These are phyloP conservation scores for Candida tammaniensis DNA, from an alignment of 805 yeast species.

Conservation along the genomic window DNA sequence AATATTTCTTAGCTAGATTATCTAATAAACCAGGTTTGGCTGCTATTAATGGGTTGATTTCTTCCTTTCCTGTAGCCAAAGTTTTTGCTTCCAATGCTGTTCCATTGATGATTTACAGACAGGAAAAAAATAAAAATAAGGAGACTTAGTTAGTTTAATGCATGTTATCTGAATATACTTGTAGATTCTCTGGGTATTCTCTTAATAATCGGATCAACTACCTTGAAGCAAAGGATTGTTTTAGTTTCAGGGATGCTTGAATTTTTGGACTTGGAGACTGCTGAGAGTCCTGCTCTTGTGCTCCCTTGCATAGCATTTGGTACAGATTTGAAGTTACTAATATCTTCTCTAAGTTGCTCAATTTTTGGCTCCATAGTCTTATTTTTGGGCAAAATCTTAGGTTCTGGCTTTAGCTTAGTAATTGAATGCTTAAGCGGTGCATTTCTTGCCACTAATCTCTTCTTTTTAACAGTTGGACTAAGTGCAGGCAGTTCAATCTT, in stretches of 20 bases:
- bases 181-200: constrained; percentile 8
- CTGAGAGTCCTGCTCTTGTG: constrained; percentile 5
- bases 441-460: constrained; percentile 1
- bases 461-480: constrained; percentile 1
- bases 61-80: constrained; percentile 57
- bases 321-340: no score
- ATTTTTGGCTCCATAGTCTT: background rate
- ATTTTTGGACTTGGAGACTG: background rate
- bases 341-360: no score
- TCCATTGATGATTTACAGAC: constrained; percentile 50
- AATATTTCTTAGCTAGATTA: constrained; percentile 50
- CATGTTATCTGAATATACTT: constrained; percentile 1
- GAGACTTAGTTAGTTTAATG: background rate
- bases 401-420: background rate
- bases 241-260: background rate
- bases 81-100: constrained; percentile 60
- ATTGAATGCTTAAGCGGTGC: constrained; percentile 3
- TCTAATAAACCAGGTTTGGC: constrained; percentile 55
- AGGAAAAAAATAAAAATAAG: constrained; percentile 5
- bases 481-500: background rate
- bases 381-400: no score
- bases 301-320: constrained; percentile 3
- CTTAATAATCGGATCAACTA: constrained; percentile 3
- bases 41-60: constrained; percentile 55
- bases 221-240: constrained; percentile 1